phyloP scores from a whole-genome alignment of 306 rosid genomes.

The Crataegus laevigata region DNA sequence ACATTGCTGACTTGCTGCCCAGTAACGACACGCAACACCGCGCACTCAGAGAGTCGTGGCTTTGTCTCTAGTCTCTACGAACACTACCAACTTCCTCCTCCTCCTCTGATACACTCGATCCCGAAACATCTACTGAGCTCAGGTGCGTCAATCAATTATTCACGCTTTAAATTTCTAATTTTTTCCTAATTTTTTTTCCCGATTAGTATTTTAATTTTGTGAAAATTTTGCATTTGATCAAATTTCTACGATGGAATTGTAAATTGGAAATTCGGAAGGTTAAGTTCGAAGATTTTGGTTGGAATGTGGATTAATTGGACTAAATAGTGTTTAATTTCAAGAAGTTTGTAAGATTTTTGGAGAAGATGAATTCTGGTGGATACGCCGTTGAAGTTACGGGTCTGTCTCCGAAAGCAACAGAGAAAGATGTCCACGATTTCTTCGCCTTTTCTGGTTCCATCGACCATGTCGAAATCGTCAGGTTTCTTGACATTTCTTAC shows the following conservation, averaged over 20 bases:
- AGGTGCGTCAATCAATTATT: not conserved
- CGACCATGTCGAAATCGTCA: slow-evolving; percentile 58
- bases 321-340: not conserved
- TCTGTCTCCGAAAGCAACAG: slow-evolving; percentile 67
- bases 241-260: not conserved
- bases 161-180: not conserved
- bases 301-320: not conserved
- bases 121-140: not conserved
- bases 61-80: not conserved
- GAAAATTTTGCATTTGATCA: not conserved
- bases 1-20: not conserved
- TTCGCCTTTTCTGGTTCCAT: slow-evolving; percentile 74
- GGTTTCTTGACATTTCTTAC: slow-evolving; percentile 17
- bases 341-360: not conserved
- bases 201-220: not conserved
- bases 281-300: too few relatives aligned
- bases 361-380: slow-evolving; percentile 45
- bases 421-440: slow-evolving; percentile 66
- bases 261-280: not conserved
- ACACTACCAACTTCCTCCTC: not conserved
- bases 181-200: not conserved
- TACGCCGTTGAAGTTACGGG: slow-evolving; percentile 70
- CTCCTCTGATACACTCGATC: not conserved
- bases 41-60: not conserved
- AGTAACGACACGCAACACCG: not conserved